Conservation (phyloP, 164 flowering plant genomes). For the Aristolochia californica region DNA sequence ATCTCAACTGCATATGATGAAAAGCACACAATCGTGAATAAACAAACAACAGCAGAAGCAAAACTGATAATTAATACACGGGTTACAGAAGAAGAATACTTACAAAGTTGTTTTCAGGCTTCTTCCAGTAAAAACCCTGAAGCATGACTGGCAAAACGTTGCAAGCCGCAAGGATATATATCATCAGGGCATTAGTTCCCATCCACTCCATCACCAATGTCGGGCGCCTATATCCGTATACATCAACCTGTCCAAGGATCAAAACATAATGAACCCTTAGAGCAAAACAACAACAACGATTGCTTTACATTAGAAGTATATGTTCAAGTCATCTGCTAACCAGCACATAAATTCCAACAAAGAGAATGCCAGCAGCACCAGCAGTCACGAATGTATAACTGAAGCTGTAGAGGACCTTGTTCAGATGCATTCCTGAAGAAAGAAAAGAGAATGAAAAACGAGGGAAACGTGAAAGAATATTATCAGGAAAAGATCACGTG, state of each 20-base stretch:
- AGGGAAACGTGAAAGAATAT: background rate
- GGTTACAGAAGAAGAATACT: constrained; percentile 8
- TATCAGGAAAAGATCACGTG: background rate
- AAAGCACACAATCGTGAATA: background rate
- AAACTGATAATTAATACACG: background rate
- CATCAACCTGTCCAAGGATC: constrained; percentile 43
- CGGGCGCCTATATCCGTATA: constrained; percentile 34
- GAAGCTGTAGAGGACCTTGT: constrained; percentile 60
- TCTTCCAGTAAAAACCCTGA: constrained; percentile 67
- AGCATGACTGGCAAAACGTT: constrained; percentile 43
- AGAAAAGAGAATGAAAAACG: background rate
- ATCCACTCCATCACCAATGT: constrained; percentile 56
- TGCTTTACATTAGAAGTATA: too few species aligned
- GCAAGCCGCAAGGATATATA: constrained; percentile 54
- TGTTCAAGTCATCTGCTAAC: constrained; percentile 15
- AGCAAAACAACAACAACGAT: background rate
- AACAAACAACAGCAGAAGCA: background rate
- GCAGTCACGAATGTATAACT: constrained; percentile 66
- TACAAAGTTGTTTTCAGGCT: constrained; percentile 56
- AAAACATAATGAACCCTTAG: background rate
- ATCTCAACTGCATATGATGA: constrained; percentile 14
- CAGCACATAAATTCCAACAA: constrained; percentile 48
- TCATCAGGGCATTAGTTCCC: constrained; percentile 61
- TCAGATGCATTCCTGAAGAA: constrained; percentile 50
- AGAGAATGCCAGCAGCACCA: constrained; percentile 58